Evolutionary conservation across 2,329 filamentous ascomycete species (phyloP), one percentile per base, ranked within the genome.

Genomic region (Arthrobotrys entomopaga): DNA sequence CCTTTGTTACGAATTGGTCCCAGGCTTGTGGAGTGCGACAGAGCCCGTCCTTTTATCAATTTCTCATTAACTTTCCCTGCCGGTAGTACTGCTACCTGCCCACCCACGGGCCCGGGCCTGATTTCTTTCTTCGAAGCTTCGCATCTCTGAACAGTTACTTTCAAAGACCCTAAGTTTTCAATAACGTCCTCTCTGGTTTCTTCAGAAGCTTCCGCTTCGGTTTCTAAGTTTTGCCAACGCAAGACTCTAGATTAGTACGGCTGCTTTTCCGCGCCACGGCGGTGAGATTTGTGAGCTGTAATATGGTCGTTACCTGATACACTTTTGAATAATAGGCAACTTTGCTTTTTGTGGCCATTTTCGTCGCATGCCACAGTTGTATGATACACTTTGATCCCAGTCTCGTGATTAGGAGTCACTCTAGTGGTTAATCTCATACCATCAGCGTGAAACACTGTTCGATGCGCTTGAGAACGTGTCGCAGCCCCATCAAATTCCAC

Each of bases 21-120:
- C 0, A 65, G 48, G 0, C 49, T 4, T 8, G 52, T 57, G 10
- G 38, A 40, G 40, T 65, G 61, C 15, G 52, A 65, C n/a, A 65
- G 15, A 4, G 61, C 22, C 11, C 42, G 2, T 7, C 61, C 61
- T 42, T 65, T 56, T 8, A 65, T 13, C 1, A 49, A 11, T 13
- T 65, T 7, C 20, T 65, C 50, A n/a, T 56, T 49, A 1, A 65
- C 22, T 19, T n/a, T 8, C 1, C 53, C 3, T 5, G 13, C 42
- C 29, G 2, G 29, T 34, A 5, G 42, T 13, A 15, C 4, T n/a
- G 13, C 11, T 13, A n/a, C n/a, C n/a, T n/a, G n/a, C n/a, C n/a
- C n/a, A n/a, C n/a, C n/a, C n/a, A n/a, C n/a, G n/a, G n/a, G n/a
- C n/a, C n/a, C n/a, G n/a, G n/a, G n/a, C n/a, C n/a, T n/a, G 42